Percentiles rank a stretch among this genome's conserved stretches.
Evolutionary conservation across 192 early-diverging fungal species (phyloP).

Genomic region (Entomortierella lignicola): DNA sequence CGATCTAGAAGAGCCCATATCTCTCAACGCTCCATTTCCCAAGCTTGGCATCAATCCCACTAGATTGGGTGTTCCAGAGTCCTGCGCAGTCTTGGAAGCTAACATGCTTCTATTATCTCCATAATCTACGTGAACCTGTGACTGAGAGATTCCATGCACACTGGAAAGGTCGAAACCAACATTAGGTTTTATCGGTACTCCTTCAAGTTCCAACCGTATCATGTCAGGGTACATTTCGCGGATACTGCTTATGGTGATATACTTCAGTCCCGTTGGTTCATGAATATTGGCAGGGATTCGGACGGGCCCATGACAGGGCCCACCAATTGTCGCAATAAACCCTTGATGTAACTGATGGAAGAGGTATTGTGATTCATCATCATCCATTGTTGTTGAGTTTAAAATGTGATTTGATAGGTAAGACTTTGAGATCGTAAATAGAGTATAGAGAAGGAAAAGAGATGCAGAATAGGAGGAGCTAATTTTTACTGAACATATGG

Average conservation of each 20-base stretch:
- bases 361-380: neutral
- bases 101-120: neutral
- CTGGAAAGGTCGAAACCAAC: neutral
- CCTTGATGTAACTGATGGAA: neutral
- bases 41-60: too few species aligned
- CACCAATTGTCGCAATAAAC: neutral
- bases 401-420: too few species aligned
- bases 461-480: too few species aligned
- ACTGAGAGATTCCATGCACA: neutral
- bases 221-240: neutral
- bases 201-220: constrained; percentile 1
- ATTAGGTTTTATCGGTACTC: neutral
- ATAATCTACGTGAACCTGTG: neutral
- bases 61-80: too few species aligned
- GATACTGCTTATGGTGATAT: constrained; percentile 1
- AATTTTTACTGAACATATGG: too few species aligned
- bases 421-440: too few species aligned
- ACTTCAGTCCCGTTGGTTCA: neutral
- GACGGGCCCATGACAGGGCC: neutral
- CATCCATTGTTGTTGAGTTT: neutral
- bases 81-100: neutral
- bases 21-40: too few species aligned
- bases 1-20: too few species aligned
- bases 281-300: neutral
- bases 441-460: too few species aligned